Percentiles rank a stretch among this genome's conserved stretches.
These are phyloP conservation scores for Hypoxylon sp. DNA, from an alignment of 2,329 filamentous ascomycete species.

Conservation along the genomic window DNA sequence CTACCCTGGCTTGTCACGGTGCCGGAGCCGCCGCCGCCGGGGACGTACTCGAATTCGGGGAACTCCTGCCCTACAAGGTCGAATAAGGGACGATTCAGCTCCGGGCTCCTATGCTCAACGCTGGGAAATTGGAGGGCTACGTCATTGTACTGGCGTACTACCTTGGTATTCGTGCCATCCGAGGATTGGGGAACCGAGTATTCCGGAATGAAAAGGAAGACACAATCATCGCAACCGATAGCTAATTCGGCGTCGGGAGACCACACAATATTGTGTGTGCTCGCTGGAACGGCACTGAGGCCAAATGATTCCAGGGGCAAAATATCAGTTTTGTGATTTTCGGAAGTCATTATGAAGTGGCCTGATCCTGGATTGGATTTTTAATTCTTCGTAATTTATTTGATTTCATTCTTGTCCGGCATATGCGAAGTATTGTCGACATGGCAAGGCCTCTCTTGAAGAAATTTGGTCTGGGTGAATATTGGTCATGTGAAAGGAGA, in stretches of 20 bases:
- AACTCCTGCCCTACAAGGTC: constrained; percentile 46
- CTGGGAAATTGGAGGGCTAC: constrained; percentile 51
- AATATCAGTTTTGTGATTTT: constrained; percentile 50
- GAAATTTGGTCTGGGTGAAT: not conserved
- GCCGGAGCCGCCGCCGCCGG: constrained; percentile 62
- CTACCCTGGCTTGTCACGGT: constrained; percentile 63
- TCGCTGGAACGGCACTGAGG: constrained; percentile 60
- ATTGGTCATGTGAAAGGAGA: not conserved
- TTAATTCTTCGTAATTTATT: constrained; percentile 7
- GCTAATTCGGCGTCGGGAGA: constrained; percentile 71
- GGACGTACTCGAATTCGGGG: constrained; percentile 51
- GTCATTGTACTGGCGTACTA: constrained; percentile 52
- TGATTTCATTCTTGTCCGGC: not conserved
- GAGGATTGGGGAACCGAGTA: constrained; percentile 48
- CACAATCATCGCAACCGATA: constrained; percentile 67
- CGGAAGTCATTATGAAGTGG: constrained; percentile 37
- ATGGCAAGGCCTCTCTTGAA: constrained; percentile 5
- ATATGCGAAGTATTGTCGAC: not conserved
- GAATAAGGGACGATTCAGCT: constrained; percentile 52
- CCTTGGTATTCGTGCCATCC: constrained; percentile 23
- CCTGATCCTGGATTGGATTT: not conserved
- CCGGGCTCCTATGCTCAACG: constrained; percentile 46
- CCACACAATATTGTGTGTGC: constrained; percentile 62
- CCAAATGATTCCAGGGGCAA: constrained; percentile 63
- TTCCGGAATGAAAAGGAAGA: constrained; percentile 65